A percentile compares a stretch with the other conserved stretches of the same genome.
These are phyloP conservation scores for Medakamo hakoo DNA, from an alignment of 139 green algal species.

Conservation along the genomic window DNA sequence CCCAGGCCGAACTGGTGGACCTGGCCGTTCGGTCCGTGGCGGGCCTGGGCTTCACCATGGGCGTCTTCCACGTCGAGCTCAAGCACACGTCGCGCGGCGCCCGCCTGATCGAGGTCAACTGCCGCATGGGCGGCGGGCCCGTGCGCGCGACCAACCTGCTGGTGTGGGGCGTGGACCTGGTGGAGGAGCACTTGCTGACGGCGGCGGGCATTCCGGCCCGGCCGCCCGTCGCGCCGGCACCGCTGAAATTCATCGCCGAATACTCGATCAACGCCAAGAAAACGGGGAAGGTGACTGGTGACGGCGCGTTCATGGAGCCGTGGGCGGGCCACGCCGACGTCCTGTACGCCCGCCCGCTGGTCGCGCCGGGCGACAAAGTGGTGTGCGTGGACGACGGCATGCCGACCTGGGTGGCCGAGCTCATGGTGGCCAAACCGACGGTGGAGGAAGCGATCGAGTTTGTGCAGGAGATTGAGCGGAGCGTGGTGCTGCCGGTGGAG, in stretches of 20 bases:
- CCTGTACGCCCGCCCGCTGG: constrained; percentile 57
- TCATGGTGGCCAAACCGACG: constrained; percentile 30
- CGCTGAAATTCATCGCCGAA: constrained; percentile 59
- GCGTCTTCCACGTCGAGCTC: constrained; percentile 78
- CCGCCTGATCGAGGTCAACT: constrained; percentile 79
- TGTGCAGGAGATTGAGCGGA: constrained; percentile 33
- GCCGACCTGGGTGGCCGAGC: constrained; percentile 73
- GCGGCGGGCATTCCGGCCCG: constrained; percentile 61
- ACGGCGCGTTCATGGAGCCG: constrained; percentile 39
- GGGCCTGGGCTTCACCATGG: constrained; percentile 22
- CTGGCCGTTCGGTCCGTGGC: constrained; percentile 48
- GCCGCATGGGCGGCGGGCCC: constrained; percentile 75
- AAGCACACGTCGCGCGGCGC: constrained; percentile 68
- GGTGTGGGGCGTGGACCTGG: constrained; percentile 51
- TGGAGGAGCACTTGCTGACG: constrained; percentile 43
- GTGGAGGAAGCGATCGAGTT: constrained; percentile 56
- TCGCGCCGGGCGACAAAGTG: constrained; percentile 25
- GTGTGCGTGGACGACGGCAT: constrained; percentile 57
- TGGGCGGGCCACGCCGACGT: constrained; percentile 42
- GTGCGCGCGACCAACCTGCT: constrained; percentile 45
- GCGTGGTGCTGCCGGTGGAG: constrained; percentile 14
- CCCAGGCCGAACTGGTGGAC: constrained; percentile 63
- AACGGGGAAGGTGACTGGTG: constrained; percentile 28
- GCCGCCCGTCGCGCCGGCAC: constrained; percentile 37
- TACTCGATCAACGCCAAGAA: constrained; percentile 62